Conservation (phyloP, 169 alveolate species). For the Cryptosporidium sp. region DNA sequence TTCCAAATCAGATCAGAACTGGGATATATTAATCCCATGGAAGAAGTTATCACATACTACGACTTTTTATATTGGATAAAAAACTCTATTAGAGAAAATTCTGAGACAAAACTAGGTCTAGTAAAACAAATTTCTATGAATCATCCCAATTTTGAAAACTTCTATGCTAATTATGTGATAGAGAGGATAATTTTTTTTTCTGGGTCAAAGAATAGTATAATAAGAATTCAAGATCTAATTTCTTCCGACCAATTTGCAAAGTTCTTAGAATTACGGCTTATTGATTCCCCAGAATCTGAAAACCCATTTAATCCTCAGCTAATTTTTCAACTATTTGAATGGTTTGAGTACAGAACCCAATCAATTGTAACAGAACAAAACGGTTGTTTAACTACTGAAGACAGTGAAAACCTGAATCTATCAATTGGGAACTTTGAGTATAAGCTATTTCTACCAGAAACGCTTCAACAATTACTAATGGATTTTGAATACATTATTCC, state of each 20-base stretch:
- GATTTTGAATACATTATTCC: conserved; percentile 69
- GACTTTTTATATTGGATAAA: conserved; percentile 62
- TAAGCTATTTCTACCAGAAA: conserved; percentile 54
- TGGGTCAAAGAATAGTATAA: conserved; percentile 30
- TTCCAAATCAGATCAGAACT: conserved; percentile 56
- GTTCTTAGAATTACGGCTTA: conserved; percentile 40
- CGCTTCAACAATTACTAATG: conserved; percentile 37
- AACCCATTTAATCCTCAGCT: conserved; percentile 63
- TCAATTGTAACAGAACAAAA: not conserved
- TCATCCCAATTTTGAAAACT: conserved; percentile 28
- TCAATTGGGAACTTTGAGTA: not conserved
- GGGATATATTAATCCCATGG: conserved; percentile 52
- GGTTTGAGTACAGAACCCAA: conserved; percentile 45
- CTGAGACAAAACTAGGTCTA: conserved; percentile 14
- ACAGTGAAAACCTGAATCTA: not conserved
- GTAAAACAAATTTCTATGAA: conserved; percentile 23
- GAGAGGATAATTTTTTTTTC: conserved; percentile 55
- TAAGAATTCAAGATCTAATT: conserved; percentile 51
- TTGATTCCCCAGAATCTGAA: conserved; percentile 24
- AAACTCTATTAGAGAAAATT: not conserved
- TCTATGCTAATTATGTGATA: conserved; percentile 37
- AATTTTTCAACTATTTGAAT: conserved; percentile 53
- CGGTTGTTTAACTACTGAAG: not conserved
- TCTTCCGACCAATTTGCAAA: conserved; percentile 55
- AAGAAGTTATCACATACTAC: conserved; percentile 25